Conservation (phyloP, 345 rosid species). For the Alliaria petiolata region DNA sequence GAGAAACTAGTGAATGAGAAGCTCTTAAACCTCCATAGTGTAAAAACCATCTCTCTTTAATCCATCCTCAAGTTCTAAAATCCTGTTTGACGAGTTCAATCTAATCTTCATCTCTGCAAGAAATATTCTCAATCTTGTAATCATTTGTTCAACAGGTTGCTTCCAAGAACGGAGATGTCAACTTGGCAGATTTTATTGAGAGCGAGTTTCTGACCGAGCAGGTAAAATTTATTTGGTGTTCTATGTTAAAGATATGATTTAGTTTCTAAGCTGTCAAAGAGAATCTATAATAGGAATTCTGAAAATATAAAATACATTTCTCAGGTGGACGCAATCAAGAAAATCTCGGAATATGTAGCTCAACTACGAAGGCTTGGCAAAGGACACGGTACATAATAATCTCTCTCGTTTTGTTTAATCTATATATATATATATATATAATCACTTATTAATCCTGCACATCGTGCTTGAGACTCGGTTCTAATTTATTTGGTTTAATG, state of each 20-base stretch:
- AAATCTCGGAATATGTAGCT: slow-evolving; percentile 56
- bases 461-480: not conserved
- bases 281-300: not conserved
- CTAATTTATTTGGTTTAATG: not conserved
- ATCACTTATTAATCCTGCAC: not conserved
- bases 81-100: not conserved
- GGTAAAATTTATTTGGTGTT: slow-evolving; percentile 32
- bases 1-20: slow-evolving; percentile 90
- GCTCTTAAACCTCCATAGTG: slow-evolving; percentile 68
- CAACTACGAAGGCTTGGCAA: slow-evolving; percentile 69
- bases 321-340: slow-evolving; percentile 69
- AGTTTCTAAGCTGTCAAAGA: slow-evolving; percentile 31
- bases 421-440: not conserved
- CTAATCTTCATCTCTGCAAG: not conserved
- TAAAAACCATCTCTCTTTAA: slow-evolving; percentile 29
- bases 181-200: slow-evolving; percentile 72
- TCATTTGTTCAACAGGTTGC: slow-evolving; percentile 64
- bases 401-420: not conserved
- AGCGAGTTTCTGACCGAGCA: slow-evolving; percentile 69
- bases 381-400: slow-evolving; percentile 61
- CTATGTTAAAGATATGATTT: not conserved
- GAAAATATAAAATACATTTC: not conserved
- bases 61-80: not conserved
- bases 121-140: not conserved
- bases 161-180: slow-evolving; percentile 50